Percentiles rank a stretch among this genome's conserved stretches.
Evolutionary conservation across 352 stramenopile species (phyloP).

Genomic region (Globisporangium abappressorium): DNA sequence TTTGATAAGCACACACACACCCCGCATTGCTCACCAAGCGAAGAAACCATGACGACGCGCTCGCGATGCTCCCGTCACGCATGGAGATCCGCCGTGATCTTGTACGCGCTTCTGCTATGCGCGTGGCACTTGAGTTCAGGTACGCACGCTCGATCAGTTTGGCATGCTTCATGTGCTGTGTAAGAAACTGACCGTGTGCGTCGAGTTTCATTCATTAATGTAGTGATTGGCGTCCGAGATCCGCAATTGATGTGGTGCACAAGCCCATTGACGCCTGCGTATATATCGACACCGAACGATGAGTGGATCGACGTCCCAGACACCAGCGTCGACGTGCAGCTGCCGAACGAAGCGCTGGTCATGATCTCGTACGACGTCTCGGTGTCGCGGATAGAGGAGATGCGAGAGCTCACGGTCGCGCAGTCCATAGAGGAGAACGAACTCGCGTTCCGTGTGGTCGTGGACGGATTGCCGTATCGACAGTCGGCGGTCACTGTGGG

Average conservation of each 20-base stretch:
- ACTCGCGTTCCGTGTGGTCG: slow-evolving; percentile 54
- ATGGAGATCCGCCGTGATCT: neutral
- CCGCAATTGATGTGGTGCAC: slow-evolving; percentile 67
- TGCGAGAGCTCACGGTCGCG: slow-evolving; percentile 6
- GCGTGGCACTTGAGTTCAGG: neutral
- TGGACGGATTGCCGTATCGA: slow-evolving; percentile 57
- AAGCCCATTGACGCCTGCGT: slow-evolving; percentile 45
- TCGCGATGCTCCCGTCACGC: neutral
- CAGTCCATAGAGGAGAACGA: slow-evolving; percentile 35
- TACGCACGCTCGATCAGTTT: neutral
- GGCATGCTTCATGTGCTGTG: neutral
- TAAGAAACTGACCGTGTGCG: neutral
- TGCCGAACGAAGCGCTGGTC: slow-evolving; percentile 56
- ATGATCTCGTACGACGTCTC: slow-evolving; percentile 71
- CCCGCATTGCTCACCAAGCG: neutral
- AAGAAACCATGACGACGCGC: neutral
- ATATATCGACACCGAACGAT: slow-evolving; percentile 27
- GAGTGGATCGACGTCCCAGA: slow-evolving; percentile 58
- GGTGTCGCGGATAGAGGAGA: slow-evolving; percentile 39
- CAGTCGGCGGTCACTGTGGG: slow-evolving; percentile 65
- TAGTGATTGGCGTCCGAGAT: slow-evolving; percentile 17
- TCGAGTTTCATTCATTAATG: neutral
- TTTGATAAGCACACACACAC: neutral
- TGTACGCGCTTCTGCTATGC: neutral
- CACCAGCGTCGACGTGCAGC: slow-evolving; percentile 43